Base-by-base conservation (phyloP, 768 basidiomycete species). In the Grammothele lineata region DNA sequence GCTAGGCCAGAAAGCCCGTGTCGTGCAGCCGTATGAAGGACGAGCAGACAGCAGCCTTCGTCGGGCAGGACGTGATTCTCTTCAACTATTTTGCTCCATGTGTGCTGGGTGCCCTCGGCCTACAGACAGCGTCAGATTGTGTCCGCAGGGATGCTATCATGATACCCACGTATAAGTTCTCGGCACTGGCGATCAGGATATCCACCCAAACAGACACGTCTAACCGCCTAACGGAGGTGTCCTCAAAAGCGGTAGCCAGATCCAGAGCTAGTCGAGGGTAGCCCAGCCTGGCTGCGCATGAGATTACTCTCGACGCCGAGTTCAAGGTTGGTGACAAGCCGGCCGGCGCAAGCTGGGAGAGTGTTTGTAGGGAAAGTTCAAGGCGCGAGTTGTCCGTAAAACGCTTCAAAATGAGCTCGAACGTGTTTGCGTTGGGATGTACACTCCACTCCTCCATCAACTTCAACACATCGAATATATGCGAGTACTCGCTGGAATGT, bases 11-110 rank as follows among this genome's bases (percentile, higher is more conserved):
- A 76, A 26, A 80, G 68, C n/a, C 87, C 89, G 51, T 77, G 71
- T 9, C 89, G 81, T 35, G 77, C 87, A 14, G 87, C 87, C 1
- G 85, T 80, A 53, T 85, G 73, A 32, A 93, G 76, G 19, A 91
- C 78, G 19, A 76, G 72, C 14, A 84, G 55, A 54, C 84, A 83
- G 22, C 84, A 63, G 0, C 91, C 90, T 68, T 93, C 89, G 53
- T 87, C 83, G 0, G 86, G 87, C 3, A 70, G 67, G 36, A 85
- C 57, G 40, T 71, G 68, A 18, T 79, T 62, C 12, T 73, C 70
- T 15, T 76, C 62, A 2, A 83, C 77, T 24, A 78, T 67, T 25
- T 73, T 73, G 9, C 75, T 57, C 90, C 89, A 93, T 36, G 78
- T 78, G 39, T 63, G 58, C 22, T 69, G 48, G 4, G 86, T 80